These are phyloP conservation scores for Vitis rotundifolia DNA, from an alignment of 164 flowering plant species.

Conservation along the genomic window DNA sequence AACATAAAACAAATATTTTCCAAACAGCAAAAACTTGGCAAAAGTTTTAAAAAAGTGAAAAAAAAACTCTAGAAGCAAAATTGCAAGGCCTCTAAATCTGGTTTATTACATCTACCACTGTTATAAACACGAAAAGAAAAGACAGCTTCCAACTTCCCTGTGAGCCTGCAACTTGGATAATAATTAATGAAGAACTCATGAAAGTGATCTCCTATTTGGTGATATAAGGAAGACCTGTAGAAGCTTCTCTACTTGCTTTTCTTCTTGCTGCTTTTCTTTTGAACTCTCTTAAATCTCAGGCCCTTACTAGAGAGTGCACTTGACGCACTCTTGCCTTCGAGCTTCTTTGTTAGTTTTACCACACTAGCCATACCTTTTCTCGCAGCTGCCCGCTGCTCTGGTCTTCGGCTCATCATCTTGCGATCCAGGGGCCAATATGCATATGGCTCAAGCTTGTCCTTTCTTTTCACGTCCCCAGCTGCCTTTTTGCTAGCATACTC, in stretches of 20 bases:
- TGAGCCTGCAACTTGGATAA: no score
- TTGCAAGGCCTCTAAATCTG: no score
- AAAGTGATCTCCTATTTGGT: no score
- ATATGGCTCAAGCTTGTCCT: conserved; percentile 94
- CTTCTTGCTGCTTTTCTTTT: conserved; percentile 40
- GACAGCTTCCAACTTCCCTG: no score
- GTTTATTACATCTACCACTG: no score
- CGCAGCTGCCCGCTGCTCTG: conserved; percentile 86
- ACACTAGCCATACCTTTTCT: conserved; percentile 89
- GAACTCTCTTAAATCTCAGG: conserved; percentile 36
- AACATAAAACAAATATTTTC: no score
- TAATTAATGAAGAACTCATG: no score
- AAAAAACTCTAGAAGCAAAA: no score
- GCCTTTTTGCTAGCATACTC: conserved; percentile 94
- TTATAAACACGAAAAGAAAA: no score
- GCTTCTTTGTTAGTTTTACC: conserved; percentile 76
- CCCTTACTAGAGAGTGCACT: conserved; percentile 55
- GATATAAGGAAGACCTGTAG: no score
- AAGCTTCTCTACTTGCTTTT: conserved; percentile 17
- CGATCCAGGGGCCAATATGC: conserved; percentile 99
- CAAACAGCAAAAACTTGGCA: no score
- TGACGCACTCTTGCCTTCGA: conserved; percentile 85
- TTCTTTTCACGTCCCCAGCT: conserved; percentile 85
- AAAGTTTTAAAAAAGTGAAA: no score
- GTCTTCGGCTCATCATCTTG: conserved; percentile 94